Conservation (phyloP, 768 basidiomycete genomes). For the Postia placenta region DNA sequence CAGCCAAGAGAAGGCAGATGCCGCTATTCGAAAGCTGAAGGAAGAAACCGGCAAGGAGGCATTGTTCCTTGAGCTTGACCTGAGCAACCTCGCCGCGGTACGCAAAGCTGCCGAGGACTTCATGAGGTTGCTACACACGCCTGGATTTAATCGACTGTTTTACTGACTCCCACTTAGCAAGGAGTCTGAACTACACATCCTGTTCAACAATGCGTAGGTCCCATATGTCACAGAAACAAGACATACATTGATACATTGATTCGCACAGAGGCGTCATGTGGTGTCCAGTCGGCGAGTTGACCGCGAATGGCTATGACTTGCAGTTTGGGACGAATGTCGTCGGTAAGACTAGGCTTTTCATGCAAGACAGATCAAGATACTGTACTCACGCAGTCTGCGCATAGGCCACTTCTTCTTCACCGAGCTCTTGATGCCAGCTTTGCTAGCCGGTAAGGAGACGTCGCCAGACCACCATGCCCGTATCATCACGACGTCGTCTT, state of each 20-base stretch:
- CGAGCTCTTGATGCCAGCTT: slow-evolving; percentile 41
- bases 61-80: slow-evolving; percentile 40
- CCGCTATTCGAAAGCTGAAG: slow-evolving; percentile 49
- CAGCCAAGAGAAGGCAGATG: slow-evolving; percentile 35
- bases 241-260: too few relatives aligned
- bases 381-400: too few relatives aligned
- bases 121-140: neutral
- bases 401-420: slow-evolving; percentile 27
- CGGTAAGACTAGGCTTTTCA: slow-evolving; percentile 13
- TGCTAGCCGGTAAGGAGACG: slow-evolving; percentile 34
- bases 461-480: too few relatives aligned
- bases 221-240: too few relatives aligned
- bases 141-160: neutral
- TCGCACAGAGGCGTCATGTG: too few relatives aligned
- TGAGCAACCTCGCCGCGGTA: slow-evolving; percentile 31
- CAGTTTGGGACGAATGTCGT: too few relatives aligned
- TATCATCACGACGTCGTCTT: slow-evolving; percentile 42
- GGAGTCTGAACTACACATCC: slow-evolving; percentile 40
- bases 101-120: slow-evolving; percentile 33
- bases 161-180: slow-evolving; percentile 22
- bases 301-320: slow-evolving; percentile 44
- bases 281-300: slow-evolving; percentile 34
- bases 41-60: slow-evolving; percentile 34
- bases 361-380: neutral
- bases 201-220: slow-evolving; percentile 49